Evolutionary conservation across 2,329 filamentous ascomycete genomes (phyloP).

Genomic region (Penicillium occitanis): DNA sequence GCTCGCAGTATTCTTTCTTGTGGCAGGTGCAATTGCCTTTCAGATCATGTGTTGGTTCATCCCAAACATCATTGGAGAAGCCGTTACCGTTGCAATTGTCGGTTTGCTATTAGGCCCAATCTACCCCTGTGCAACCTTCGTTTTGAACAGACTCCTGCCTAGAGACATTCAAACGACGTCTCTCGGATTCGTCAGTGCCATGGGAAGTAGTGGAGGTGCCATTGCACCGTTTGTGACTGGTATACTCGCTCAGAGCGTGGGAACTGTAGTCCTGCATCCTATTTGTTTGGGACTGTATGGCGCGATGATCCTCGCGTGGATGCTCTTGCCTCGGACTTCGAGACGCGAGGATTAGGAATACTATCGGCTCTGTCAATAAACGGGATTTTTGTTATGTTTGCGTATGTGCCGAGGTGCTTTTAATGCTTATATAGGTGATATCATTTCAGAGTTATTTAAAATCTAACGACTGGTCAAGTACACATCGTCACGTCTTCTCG

Average conservation of each 20-base stretch:
- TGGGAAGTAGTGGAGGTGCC: conserved; percentile 46
- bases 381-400: not conserved
- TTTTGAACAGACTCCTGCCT: conserved; percentile 35
- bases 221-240: conserved; percentile 51
- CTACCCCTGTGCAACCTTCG: conserved; percentile 65
- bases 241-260: conserved; percentile 47
- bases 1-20: conserved; percentile 63
- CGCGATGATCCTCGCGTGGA: conserved; percentile 56
- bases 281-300: conserved; percentile 57
- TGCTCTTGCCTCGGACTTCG: conserved; percentile 49
- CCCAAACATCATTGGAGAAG: conserved; percentile 70
- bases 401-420: not conserved
- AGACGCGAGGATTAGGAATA: conserved; percentile 50
- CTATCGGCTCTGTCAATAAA: not conserved
- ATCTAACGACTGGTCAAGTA: not conserved
- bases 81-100: conserved; percentile 66
- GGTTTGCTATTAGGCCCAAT: conserved; percentile 76
- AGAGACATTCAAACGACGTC: conserved; percentile 41
- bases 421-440: not conserved
- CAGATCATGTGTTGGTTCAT: conserved; percentile 77
- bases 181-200: conserved; percentile 40
- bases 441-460: not conserved
- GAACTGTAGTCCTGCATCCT: conserved; percentile 54
- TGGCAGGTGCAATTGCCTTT: conserved; percentile 62
- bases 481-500: not conserved